These are phyloP conservation scores for Quercus lobata DNA, from an alignment of 331 rosid genomes.

Conservation along the genomic window DNA sequence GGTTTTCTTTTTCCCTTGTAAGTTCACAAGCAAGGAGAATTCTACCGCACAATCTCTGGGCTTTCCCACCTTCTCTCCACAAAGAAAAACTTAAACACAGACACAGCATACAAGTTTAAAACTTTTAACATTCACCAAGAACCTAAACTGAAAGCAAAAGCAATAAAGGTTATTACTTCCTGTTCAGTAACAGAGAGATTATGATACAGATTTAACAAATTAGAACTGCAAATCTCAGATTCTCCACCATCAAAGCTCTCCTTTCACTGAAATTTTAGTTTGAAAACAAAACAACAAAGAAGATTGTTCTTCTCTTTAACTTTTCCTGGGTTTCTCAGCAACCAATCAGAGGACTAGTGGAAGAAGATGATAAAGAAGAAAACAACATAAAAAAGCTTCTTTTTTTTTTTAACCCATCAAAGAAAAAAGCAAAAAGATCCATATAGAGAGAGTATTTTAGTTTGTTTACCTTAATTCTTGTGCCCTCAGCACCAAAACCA, in stretches of 20 bases:
- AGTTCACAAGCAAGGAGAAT: too few species aligned
- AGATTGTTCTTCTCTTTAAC: not conserved
- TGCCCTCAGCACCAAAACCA: constrained; percentile 80
- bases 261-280: not conserved
- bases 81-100: too few species aligned
- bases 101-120: too few species aligned
- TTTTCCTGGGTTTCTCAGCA: constrained; percentile 12
- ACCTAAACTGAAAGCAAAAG: too few species aligned
- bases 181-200: too few species aligned
- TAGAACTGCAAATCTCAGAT: not conserved
- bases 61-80: too few species aligned
- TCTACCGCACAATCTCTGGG: too few species aligned
- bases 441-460: not conserved
- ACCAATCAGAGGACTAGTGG: not conserved
- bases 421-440: not conserved
- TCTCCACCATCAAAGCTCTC: not conserved
- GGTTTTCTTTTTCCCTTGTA: too few species aligned
- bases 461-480: constrained; percentile 64
- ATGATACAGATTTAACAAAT: not conserved
- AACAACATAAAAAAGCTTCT: not conserved
- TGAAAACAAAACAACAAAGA: not conserved
- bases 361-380: not conserved
- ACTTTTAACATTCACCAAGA: too few species aligned
- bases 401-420: not conserved
- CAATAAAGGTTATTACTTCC: too few species aligned